phyloP scores from a whole-genome alignment of 345 rosid species.

The Sapria himalayana region DNA sequence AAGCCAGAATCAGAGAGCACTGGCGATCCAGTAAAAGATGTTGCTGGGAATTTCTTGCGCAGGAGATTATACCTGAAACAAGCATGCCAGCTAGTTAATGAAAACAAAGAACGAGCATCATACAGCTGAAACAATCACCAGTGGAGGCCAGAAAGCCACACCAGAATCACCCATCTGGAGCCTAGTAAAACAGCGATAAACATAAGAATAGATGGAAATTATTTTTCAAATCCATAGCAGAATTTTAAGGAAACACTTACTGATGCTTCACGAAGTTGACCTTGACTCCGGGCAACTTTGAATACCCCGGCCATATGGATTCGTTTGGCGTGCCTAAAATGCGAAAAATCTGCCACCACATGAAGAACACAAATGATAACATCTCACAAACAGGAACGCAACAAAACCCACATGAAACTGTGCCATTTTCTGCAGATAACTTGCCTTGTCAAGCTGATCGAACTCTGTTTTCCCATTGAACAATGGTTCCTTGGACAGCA shows the following conservation, averaged over 20 bases:
- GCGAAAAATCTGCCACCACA: conserved; percentile 50
- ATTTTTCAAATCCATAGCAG: too few relatives aligned
- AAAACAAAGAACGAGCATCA: conserved; percentile 11
- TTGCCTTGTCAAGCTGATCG: conserved; percentile 97
- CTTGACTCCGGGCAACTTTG: conserved; percentile 86
- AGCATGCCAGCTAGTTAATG: conserved; percentile 24
- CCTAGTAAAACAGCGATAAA: conserved; percentile 59
- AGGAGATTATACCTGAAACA: conserved; percentile 83
- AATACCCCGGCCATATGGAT: conserved; percentile 90
- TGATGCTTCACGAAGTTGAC: conserved; percentile 96
- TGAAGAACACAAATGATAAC: conserved; percentile 1
- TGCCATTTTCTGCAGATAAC: too few relatives aligned
- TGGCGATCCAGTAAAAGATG: conserved; percentile 90
- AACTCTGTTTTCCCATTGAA: conserved; percentile 91
- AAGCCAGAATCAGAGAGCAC: conserved; percentile 96
- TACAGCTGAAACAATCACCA: conserved; percentile 30
- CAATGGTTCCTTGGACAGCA: conserved; percentile 65
- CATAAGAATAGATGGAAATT: conserved; percentile 22
- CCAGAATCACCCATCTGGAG: conserved; percentile 77
- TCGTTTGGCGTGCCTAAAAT: conserved; percentile 91
- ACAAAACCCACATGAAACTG: too few relatives aligned
- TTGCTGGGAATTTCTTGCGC: conserved; percentile 92
- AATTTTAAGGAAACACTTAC: conserved; percentile 65
- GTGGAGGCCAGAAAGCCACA: conserved; percentile 59
- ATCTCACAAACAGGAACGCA: too few relatives aligned